phyloP scores from a whole-genome alignment of 2,329 filamentous ascomycete genomes.

The Colletotrichum eleusines region DNA sequence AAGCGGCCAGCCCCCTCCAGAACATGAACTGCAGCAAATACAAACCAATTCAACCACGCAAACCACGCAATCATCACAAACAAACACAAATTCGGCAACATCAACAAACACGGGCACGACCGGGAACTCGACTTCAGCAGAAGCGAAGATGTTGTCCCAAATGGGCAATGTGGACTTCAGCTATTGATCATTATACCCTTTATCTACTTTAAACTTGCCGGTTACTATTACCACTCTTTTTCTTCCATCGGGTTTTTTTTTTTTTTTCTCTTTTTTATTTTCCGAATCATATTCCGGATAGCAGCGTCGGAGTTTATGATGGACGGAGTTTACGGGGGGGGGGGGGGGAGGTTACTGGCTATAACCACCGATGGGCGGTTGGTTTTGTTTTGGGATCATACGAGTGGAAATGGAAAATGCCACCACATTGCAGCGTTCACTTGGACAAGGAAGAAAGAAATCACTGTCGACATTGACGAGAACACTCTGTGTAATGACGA shows the following conservation, averaged over 20 bases:
- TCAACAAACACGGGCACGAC: constrained; percentile 47
- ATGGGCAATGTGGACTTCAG: constrained; percentile 73
- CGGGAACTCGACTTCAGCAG: constrained; percentile 56
- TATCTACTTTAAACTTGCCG: constrained; percentile 40
- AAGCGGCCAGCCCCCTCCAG: constrained; percentile 63
- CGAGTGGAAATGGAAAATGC: constrained; percentile 26
- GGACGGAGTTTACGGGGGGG: constrained; percentile 47
- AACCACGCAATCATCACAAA: constrained; percentile 44
- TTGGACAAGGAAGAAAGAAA: constrained; percentile 29
- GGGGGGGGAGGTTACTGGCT: constrained; percentile 26
- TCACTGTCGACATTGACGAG: constrained; percentile 38
- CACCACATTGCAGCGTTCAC: constrained; percentile 31
- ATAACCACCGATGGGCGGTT: constrained; percentile 35
- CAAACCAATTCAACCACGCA: constrained; percentile 52
- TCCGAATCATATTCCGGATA: constrained; percentile 45
- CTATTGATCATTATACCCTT: constrained; percentile 59
- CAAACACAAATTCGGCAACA: constrained; percentile 49
- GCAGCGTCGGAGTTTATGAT: constrained; percentile 52
- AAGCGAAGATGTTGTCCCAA: constrained; percentile 63
- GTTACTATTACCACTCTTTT: constrained; percentile 38
- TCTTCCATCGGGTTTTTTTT: constrained; percentile 25
- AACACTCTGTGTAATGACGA: constrained; percentile 27
- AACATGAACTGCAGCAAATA: constrained; percentile 64
- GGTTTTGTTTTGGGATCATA: constrained; percentile 28
- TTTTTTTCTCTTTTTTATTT: constrained; percentile 29